Evolutionary conservation across 208 protist species (phyloP), one percentile per base, ranked within the genome.

Genomic region (Vickermania spadyakhi): DNA sequence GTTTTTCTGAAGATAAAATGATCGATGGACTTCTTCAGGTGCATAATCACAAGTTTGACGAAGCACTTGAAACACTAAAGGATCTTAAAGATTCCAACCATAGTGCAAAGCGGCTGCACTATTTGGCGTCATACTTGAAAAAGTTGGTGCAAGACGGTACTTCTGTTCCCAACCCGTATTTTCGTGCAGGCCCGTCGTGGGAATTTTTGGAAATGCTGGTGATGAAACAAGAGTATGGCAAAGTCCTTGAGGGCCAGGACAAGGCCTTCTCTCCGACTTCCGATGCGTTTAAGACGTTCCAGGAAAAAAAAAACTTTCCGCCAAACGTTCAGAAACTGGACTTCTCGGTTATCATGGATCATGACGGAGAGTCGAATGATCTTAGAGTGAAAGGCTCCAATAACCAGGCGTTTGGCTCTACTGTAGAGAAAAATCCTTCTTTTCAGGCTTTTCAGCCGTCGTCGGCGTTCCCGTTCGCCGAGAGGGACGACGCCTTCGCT

Each of bases 361-460:
- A 29, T 55, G 42, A 63, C 59, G 2, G n/a, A 54, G 41, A 63
- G 55, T 29, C 18, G 49, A n/a, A n/a, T n/a, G n/a, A n/a, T n/a
- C n/a, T n/a, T n/a, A n/a, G n/a, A n/a, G n/a, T n/a, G n/a, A n/a
- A n/a, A n/a, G 7, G 45, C 25, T n/a, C 49, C 42, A 18, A 50
- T 63, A 28, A 52, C 59, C 13, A 63, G 53, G 27, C 27, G 29
- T 56, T 53, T 29, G 36, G 18, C 23, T 51, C 53, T 36, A 21
- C 28, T 3, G 18, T 50, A 2, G 59, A 56, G 5, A 63, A 5
- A 22, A 21, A 49, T 2, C 36, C 36, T 18, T n/a, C n/a, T n/a
- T n/a, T n/a, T n/a, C 11, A n/a, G 18, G 36, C 36, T 7, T 45
- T 45, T 45, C 36, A 45, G 36, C 36, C 36, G 18, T 45, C 36